Base-by-base conservation (phyloP, 495 filamentous ascomycete genomes). In the Acidomyces sp. region DNA sequence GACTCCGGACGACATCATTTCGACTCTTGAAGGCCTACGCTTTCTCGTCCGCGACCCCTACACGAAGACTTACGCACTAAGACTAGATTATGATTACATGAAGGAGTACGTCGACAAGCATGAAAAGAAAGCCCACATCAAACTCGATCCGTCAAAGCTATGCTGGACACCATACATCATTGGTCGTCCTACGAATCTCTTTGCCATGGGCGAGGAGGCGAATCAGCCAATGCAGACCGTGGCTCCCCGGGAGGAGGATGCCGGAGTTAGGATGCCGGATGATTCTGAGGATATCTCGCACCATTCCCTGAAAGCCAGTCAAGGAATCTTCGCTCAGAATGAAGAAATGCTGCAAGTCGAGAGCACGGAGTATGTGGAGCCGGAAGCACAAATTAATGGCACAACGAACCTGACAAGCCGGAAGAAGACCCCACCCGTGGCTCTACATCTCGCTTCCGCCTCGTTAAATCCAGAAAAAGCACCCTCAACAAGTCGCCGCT, bases 111-210 rank as follows among this genome's bases (percentile, higher is more conserved):
- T 95, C 42, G 68, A 71, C 9, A 81, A 81, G 37, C 88, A 86
- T 76, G 83, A 93, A 58, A 70, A 65, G 36, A 94, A 93, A 55
- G 72, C 75, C 5, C 88, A 93, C 49, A 77, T 92, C 12, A 82
- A 75, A 45, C 73, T 97, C 26, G 86, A 93, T 51, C 75, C 78
- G 2, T 74, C 78, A 42, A 74, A 75, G 7, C 69, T 97, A 26
- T 77, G 87, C 2, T 97, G 90, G 90, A 94, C 84, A n/a, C 90
- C 92, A 10, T 97, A 90, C 59, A 74, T 97, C 38, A 95, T 94
- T 85, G 87, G 88, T 17, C 72, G 81, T 37, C 78, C 73, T 54
- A 86, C 83, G 38, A 52, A 34, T 20, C 24, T 43, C 21, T 43
- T 52, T 22, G 27, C 48, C 6, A 31, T 52, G 25, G 51, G 51